These are phyloP conservation scores for Urostyla sp. DNA, from an alignment of 73 alveolate species.

Conservation along the genomic window DNA sequence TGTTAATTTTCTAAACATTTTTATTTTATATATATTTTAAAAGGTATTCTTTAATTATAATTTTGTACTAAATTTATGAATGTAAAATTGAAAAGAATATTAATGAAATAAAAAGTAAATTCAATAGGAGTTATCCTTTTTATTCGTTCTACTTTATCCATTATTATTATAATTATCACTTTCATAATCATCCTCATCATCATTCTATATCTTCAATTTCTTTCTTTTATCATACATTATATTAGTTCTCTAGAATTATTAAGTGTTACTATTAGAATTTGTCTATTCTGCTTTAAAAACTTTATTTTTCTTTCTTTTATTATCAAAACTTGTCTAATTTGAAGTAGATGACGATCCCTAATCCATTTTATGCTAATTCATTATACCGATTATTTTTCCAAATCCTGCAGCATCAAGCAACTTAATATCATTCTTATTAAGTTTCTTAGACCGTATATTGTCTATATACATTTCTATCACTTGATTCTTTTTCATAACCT, in stretches of 20 bases:
- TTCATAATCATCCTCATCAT: neutral
- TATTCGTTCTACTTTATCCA: neutral
- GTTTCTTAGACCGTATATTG: conserved; percentile 38
- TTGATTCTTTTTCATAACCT: conserved; percentile 12
- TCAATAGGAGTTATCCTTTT: neutral
- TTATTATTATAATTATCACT: conserved; percentile 22
- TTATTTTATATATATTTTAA: too few relatives aligned
- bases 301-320: too few relatives aligned
- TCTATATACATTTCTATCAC: conserved; percentile 37
- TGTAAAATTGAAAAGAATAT: too few relatives aligned
- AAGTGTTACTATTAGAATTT: neutral
- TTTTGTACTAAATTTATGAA: too few relatives aligned
- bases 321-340: neutral
- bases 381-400: neutral
- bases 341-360: neutral
- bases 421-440: conserved; percentile 33
- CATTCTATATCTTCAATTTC: neutral
- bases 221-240: conserved; percentile 15
- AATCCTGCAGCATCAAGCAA: conserved; percentile 45
- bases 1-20: conserved; percentile 25
- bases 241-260: neutral
- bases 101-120: too few relatives aligned
- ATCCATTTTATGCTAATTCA: conserved; percentile 21
- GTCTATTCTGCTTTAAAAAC: conserved; percentile 13
- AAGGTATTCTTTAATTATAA: neutral